These are phyloP conservation scores for Quaeritorhiza haematococci DNA, from an alignment of 371 early-diverging fungal species.

Conservation along the genomic window DNA sequence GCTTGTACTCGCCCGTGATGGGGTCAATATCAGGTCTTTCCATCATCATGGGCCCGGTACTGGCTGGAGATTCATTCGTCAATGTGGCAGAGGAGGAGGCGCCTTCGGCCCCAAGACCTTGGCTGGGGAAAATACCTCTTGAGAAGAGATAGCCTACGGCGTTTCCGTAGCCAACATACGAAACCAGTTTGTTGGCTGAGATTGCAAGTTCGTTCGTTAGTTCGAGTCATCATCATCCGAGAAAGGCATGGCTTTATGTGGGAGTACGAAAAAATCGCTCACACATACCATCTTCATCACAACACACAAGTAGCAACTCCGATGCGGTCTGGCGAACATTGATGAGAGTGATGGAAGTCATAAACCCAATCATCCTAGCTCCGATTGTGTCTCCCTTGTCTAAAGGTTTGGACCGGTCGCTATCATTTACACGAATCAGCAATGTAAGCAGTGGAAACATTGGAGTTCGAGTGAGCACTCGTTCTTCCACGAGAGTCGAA, in stretches of 20 bases:
- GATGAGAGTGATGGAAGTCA: slow-evolving; percentile 61
- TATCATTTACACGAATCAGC: slow-evolving; percentile 18
- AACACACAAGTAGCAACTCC: slow-evolving; percentile 69
- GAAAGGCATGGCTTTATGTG: too few species aligned
- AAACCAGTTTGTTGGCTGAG: slow-evolving; percentile 52
- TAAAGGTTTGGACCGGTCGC: slow-evolving; percentile 71
- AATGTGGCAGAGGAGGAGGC: not conserved
- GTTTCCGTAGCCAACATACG: slow-evolving; percentile 86
- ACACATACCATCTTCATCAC: slow-evolving; percentile 69
- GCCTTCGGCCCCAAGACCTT: not conserved
- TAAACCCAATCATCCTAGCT: slow-evolving; percentile 63
- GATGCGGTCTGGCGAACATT: slow-evolving; percentile 60
- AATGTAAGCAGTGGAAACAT: not conserved
- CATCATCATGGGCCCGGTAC: slow-evolving; percentile 1
- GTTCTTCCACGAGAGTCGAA: slow-evolving; percentile 9
- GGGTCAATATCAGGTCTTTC: slow-evolving; percentile 65
- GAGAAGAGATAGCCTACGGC: slow-evolving; percentile 77
- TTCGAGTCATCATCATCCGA: not conserved
- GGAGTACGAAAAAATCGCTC: slow-evolving; percentile 5
- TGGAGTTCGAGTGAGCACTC: not conserved
- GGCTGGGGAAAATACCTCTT: slow-evolving; percentile 46
- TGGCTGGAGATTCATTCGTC: not conserved
- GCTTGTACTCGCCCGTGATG: slow-evolving; percentile 60
- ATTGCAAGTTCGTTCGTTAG: not conserved
- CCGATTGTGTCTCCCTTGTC: slow-evolving; percentile 62